phyloP scores from a whole-genome alignment of 805 yeast species.

The Kodamaea lidongshanica region DNA sequence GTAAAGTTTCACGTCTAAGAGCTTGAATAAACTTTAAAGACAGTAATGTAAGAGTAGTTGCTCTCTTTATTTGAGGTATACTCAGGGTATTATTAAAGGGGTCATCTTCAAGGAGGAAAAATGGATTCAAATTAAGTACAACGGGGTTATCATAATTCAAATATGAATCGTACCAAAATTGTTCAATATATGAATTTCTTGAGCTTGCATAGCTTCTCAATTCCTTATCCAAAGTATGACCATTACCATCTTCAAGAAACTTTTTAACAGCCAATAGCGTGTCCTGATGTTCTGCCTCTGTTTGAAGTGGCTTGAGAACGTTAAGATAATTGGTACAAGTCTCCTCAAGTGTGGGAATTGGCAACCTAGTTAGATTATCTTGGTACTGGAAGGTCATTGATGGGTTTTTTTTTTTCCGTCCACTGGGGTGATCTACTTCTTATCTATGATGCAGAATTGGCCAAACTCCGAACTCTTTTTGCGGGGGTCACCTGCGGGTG shows the following conservation, averaged over 20 bases:
- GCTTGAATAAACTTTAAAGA: constrained; percentile 77
- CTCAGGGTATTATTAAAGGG: constrained; percentile 54
- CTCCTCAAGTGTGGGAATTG: constrained; percentile 69
- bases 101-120: constrained; percentile 84
- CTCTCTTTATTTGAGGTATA: constrained; percentile 65
- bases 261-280: constrained; percentile 54
- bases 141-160: constrained; percentile 83
- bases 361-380: constrained; percentile 55
- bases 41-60: constrained; percentile 72
- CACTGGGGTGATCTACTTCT: too few species aligned
- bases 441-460: too few species aligned
- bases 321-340: constrained; percentile 63
- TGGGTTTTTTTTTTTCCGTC: not conserved
- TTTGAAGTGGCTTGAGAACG: constrained; percentile 74
- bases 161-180: constrained; percentile 91
- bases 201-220: constrained; percentile 56
- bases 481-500: too few species aligned
- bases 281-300: constrained; percentile 57
- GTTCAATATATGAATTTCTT: constrained; percentile 79
- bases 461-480: too few species aligned
- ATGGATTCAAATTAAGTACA: constrained; percentile 87
- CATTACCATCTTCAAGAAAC: constrained; percentile 44
- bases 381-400: constrained; percentile 52
- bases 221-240: constrained; percentile 59
- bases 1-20: constrained; percentile 64